A percentile compares a stretch with the other conserved stretches of the same genome.
Evolutionary conservation across 1,284 basidiomycete species (phyloP).

Genomic region (Taiwanofungus camphoratus): DNA sequence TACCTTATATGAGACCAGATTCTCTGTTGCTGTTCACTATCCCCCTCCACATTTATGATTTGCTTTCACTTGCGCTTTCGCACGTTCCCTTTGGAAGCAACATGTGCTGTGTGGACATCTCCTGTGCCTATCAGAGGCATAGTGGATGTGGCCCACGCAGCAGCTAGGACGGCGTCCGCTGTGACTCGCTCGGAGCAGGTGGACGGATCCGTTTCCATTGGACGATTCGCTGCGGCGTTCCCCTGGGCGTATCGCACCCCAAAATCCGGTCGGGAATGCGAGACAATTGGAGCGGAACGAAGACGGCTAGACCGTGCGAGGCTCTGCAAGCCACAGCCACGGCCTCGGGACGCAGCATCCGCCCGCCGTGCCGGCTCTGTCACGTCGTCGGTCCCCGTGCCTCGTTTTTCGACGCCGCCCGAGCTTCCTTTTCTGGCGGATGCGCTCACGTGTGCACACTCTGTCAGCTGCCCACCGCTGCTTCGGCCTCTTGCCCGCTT

Average conservation of each 20-base stretch:
- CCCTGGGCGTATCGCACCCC: background rate
- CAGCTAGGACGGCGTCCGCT: too few species aligned
- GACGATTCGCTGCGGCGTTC: background rate
- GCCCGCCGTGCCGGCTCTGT: too few species aligned
- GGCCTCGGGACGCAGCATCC: too few species aligned
- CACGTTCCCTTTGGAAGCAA: too few species aligned
- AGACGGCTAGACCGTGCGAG: slow-evolving; percentile 1
- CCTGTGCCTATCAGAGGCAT: too few species aligned
- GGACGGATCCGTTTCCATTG: background rate
- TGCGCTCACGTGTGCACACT: background rate
- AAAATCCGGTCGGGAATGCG: background rate
- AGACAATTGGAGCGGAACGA: slow-evolving; percentile 2
- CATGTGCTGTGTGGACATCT: too few species aligned
- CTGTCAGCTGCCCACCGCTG: background rate
- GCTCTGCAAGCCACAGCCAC: too few species aligned
- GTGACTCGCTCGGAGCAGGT: too few species aligned
- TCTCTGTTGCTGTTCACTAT: slow-evolving; percentile 1
- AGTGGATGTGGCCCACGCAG: too few species aligned
- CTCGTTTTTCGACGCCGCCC: slow-evolving; percentile 13
- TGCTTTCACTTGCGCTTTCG: too few species aligned
- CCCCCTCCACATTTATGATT: too few species aligned
- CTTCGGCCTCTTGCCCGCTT: background rate
- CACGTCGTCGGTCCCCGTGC: slow-evolving; percentile 8
- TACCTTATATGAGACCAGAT: background rate
- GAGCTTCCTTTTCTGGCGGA: background rate